Evolutionary conservation across 2,329 filamentous ascomycete species (phyloP), one percentile per base, ranked within the genome.

Genomic region (Diaporthe sp.): DNA sequence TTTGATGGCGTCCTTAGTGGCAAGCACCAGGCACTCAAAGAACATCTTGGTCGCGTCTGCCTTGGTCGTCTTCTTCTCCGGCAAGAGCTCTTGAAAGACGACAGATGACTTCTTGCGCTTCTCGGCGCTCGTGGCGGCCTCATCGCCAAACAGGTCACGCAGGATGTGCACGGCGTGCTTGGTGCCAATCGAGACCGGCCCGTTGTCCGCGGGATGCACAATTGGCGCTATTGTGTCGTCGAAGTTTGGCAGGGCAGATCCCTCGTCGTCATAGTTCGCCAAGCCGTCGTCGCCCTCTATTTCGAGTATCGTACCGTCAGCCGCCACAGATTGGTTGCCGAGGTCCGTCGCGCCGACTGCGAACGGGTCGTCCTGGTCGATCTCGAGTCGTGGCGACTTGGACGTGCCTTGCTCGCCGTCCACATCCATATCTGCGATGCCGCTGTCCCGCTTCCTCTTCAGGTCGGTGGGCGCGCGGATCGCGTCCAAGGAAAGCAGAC

Each of bases 1-100:
- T 85, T 98, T 98, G 85, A 99, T 94, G 37, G 97, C 97, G 82
- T 99, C 97, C 86, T 99, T 99, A 55, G 97, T 99, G 7, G 96
- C 97, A 61, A 99, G 89, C 4, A 99, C 97, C 32, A 99, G 88
- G 71, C 97, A 93, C 85, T 99, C 97, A 80, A 99, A 99, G 86
- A 99, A 99, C 95, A 99, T 98, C 88, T 98, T 98, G 56, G 97
- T 99, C 0, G 97, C 97, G 79, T 98, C 97, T 12, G 94, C 93
- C 83, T 94, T 94, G 77, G 90, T 95, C 0, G 96, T 96, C 75
- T 90, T 90, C 77, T 88, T 86, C 84, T 97, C 94, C 0, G 97
- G 97, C 44, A 98, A 89, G 63, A 99, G 89, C 73, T 97, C 94
- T 80, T 98, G 96, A 88, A 99, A 98, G 4, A 97, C 88, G 4